Base-by-base conservation (phyloP, 2,329 filamentous ascomycete genomes). In the Aaosphaeria pasadenensis region DNA sequence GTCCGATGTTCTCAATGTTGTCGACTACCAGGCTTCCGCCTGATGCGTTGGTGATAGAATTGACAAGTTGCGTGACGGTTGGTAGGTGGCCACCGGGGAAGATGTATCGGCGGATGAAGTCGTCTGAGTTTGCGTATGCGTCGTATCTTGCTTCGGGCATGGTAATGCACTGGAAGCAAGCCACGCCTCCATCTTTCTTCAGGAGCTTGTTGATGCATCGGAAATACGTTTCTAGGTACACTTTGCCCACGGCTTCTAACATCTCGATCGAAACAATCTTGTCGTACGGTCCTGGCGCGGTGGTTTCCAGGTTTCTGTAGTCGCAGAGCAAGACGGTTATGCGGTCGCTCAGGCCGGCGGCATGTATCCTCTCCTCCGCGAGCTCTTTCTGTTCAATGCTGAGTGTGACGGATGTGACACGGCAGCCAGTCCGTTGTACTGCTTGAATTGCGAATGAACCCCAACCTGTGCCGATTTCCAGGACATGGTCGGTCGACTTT, bases 401-500 rank as follows among this genome's bases (percentile, higher is more conserved):
- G 5, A 89, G 71, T 0, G 86, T 89, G 49, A 89, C 66, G 47
- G 78, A 84, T 1, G 87, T 90, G 2, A 89, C 82, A 17, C 77
- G 76, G 62, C 87, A 90, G 5, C 84, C 84, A 0, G 85, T 88
- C 54, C 71, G 76, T 50, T 77, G 74, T 1, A 86, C 86, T 1
- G 86, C 86, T 52, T 83, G 78, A 39, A 90, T 88, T 3, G 86
- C 86, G 56, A 90, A 85, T 33, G 82, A 85, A 1, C 87, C 87
- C 87, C 86, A 90, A 9, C 87, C 86, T 2, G 85, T 88, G 2
- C 87, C 87, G 46, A 90, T 89, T 57, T 90, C 87, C 11, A 90
- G 70, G 1, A 90, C 81, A 59, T 88, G 86, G 52, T 90, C 86
- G 1, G 76, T 77, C 0, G 76, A 48, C 52, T 86, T 83, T 53